Conservation (phyloP, 495 filamentous ascomycete species). For the Hypoxylon lienhwacheense region DNA sequence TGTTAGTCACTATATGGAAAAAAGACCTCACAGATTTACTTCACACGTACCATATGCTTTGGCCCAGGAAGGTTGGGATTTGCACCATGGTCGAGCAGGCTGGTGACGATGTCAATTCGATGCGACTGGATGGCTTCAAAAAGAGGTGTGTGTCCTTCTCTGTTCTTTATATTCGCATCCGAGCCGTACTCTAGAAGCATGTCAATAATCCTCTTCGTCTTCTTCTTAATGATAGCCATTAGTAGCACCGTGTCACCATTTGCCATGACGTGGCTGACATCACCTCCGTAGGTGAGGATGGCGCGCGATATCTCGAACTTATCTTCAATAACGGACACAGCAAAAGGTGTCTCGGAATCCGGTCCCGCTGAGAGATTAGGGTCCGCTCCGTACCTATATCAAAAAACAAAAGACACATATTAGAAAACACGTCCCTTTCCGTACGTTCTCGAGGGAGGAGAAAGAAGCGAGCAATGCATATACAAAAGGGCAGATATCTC, state of each 20-base stretch:
- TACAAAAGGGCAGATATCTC: neutral
- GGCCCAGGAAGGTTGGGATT: slow-evolving; percentile 54
- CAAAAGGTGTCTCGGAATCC: slow-evolving; percentile 48
- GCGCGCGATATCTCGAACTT: slow-evolving; percentile 49
- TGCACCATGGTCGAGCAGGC: slow-evolving; percentile 53
- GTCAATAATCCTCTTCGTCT: slow-evolving; percentile 46
- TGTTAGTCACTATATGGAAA: no score
- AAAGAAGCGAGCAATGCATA: neutral
- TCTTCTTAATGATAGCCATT: slow-evolving; percentile 50
- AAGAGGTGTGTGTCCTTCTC: slow-evolving; percentile 53
- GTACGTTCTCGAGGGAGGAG: no score
- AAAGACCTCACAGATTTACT: no score
- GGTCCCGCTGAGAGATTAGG: slow-evolving; percentile 47
- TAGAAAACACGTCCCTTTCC: no score
- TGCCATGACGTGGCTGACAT: slow-evolving; percentile 45
- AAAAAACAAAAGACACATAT: neutral
- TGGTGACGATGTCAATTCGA: slow-evolving; percentile 47
- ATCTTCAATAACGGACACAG: slow-evolving; percentile 39
- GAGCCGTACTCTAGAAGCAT: slow-evolving; percentile 52
- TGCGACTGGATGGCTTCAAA: slow-evolving; percentile 47
- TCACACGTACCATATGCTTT: slow-evolving; percentile 46
- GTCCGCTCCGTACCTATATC: slow-evolving; percentile 49
- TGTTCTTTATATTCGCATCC: slow-evolving; percentile 55
- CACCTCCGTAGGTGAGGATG: slow-evolving; percentile 53
- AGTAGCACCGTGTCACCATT: slow-evolving; percentile 53